Base-by-base conservation (phyloP, 371 early-diverging fungal genomes). In the Apophysomyces elegans region DNA sequence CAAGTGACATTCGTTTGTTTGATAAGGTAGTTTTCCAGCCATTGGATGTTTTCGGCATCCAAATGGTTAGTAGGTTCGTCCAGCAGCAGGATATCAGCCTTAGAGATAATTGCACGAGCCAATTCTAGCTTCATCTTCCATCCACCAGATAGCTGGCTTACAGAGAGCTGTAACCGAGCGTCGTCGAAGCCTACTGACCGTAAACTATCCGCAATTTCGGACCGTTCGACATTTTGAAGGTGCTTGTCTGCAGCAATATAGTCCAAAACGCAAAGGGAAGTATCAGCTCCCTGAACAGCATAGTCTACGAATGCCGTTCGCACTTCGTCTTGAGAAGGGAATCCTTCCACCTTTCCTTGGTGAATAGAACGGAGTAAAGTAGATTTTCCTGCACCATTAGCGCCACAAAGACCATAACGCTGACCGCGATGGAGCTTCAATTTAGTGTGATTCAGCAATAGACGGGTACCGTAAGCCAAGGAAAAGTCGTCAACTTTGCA, bases 1-100 rank as follows among this genome's bases (percentile, higher is more conserved):
- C 99, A 95, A 43, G 97, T 99, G 37, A 99, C 99, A 63, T 93
- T 84, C 77, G 90, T 96, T 63, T 86, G 82, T 76, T 95, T 93
- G 78, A 98, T 93, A 57, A 98, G 92, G 87, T 72, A 98, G 11
- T 95, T 91, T 50, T 96, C 96, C 64, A 99, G 82, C 63, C 97
- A 93, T 77, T 99, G 98, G 62, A 99, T 98, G 62, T 95, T 93
- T 65, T 91, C 90, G 63, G 95, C 95, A 72, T 96, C 94, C 84
- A 90, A 88, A 72, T 92, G 93, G 79, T 95, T 94, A 59, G 95
- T 95, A 72, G 99, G 99, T 90, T 99, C 99, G 83, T 99, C 99
- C 64, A 99, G 86, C 64, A 99, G 79, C 44, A 99, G 77, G 63
- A 99, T 91, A 78, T 96, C 93, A 56, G 99, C 88, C 81, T 91